Evolutionary conservation across 2,329 filamentous ascomycete species (phyloP), one percentile per base, ranked within the genome.

Genomic region (Dichotomopilus funicola): DNA sequence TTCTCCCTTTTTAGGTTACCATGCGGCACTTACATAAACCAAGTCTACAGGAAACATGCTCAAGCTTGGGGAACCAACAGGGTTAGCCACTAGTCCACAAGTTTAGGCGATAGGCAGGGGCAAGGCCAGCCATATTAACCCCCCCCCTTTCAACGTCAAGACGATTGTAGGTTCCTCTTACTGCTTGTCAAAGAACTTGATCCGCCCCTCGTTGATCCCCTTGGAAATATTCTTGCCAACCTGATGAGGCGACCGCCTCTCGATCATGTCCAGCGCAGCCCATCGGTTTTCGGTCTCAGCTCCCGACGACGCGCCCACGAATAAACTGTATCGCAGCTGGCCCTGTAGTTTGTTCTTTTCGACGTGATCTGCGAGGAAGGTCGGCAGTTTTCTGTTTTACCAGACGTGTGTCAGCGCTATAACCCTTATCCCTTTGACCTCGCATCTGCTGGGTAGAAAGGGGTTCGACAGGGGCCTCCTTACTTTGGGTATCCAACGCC

Each of bases 171-270:
- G 19, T 27, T 27, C 19, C 19, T 27, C 19, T 27, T 27, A 27
- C 19, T 95, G 90, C 76, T 95, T 95, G 71, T 95, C 90, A 69
- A 95, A 95, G 73, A 95, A 95, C 60, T 92, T 85, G 73, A 95
- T 95, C 63, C 86, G 80, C 44, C 90, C 90, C 64, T 86, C 84
- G 71, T 95, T 95, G 74, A 95, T 95, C 8, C 90, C 90, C 76
- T 89, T 92, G 58, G 90, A 83, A 62, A 95, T 95, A 57, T 88
- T 81, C 76, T 95, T 95, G 68, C 90, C 90, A 58, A 95, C 90
- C 70, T 95, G 90, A 73, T 95, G 90, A 54, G 90, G 90, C 63
- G 83, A 82, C 55, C 90, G 82, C 55, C 89, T 80, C 74, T 92
- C 86, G 65, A 95, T 95, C 90, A 95, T 95, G 73, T 95, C 86